phyloP scores from a whole-genome alignment of 139 green algal genomes.

The Marvania coccoides region DNA sequence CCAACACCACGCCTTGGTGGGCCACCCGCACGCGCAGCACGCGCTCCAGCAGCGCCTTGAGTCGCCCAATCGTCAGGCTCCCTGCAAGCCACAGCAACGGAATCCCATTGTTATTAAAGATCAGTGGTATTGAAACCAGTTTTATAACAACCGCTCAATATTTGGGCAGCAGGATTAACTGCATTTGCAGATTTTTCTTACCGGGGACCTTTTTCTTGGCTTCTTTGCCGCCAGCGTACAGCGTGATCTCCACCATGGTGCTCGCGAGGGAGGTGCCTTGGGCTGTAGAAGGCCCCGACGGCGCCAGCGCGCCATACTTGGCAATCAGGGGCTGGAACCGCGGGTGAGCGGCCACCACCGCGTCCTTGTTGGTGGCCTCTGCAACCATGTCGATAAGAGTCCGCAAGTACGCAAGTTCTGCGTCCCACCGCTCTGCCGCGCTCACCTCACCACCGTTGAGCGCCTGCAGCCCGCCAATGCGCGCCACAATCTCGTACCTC shows the following conservation, averaged over 20 bases:
- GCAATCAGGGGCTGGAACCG: slow-evolving; percentile 3
- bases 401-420: slow-evolving; percentile 70
- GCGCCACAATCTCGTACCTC: slow-evolving; percentile 56
- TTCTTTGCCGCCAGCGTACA: neutral
- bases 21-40: slow-evolving; percentile 18
- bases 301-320: slow-evolving; percentile 13
- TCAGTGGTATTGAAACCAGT: no score
- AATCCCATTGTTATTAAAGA: no score
- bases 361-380: neutral
- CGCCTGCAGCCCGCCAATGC: slow-evolving; percentile 39
- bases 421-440: slow-evolving; percentile 56
- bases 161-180: no score
- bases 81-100: no score
- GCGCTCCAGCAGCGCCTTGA: slow-evolving; percentile 25
- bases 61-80: slow-evolving; percentile 13
- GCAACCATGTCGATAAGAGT: slow-evolving; percentile 11
- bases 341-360: slow-evolving; percentile 1
- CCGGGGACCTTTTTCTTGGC: slow-evolving; percentile 20
- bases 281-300: neutral
- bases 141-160: no score
- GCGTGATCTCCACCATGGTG: slow-evolving; percentile 10
- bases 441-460: slow-evolving; percentile 69
- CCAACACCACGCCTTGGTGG: slow-evolving; percentile 18
- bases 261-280: neutral
- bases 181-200: no score